Evolutionary conservation across 140 eudicot species (phyloP).

Genomic region (Flaveria floridana): DNA sequence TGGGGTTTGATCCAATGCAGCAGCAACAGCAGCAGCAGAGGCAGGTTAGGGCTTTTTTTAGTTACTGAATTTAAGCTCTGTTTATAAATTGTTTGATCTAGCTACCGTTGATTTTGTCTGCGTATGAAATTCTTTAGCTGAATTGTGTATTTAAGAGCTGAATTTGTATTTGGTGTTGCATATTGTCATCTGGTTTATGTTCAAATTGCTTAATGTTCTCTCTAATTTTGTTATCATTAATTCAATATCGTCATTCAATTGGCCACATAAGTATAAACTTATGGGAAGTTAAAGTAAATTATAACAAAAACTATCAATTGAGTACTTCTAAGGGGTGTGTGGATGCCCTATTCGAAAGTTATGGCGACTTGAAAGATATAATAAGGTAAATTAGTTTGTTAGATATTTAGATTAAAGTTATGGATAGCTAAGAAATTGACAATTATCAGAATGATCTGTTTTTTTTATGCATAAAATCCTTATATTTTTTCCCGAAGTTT

Average conservation of each 20-base stretch:
- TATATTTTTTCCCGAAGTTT: background rate
- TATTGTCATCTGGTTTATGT: background rate
- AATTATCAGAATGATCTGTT: background rate
- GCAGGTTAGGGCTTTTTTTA: constrained; percentile 62
- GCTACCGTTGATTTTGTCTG: background rate
- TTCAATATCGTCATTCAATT: background rate
- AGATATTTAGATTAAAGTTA: background rate
- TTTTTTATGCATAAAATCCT: background rate
- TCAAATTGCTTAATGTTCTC: background rate
- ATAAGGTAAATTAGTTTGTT: too few relatives aligned
- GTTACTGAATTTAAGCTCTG: constrained; percentile 18
- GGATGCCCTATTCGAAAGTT: background rate
- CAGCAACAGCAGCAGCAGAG: constrained; percentile 69
- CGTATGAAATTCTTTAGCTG: constrained; percentile 5
- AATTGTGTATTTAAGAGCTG: constrained; percentile 11
- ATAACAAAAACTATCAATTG: background rate
- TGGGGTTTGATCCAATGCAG: constrained; percentile 59
- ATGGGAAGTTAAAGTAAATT: background rate
- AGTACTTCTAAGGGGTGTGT: background rate
- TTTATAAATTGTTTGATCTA: constrained; percentile 14
- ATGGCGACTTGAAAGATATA: background rate
- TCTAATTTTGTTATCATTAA: background rate
- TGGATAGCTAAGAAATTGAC: background rate
- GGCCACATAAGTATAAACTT: constrained; percentile 13
- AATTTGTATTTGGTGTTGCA: background rate